Evolutionary conservation across 345 rosid species (phyloP).

Genomic region (Isatis tinctoria): DNA sequence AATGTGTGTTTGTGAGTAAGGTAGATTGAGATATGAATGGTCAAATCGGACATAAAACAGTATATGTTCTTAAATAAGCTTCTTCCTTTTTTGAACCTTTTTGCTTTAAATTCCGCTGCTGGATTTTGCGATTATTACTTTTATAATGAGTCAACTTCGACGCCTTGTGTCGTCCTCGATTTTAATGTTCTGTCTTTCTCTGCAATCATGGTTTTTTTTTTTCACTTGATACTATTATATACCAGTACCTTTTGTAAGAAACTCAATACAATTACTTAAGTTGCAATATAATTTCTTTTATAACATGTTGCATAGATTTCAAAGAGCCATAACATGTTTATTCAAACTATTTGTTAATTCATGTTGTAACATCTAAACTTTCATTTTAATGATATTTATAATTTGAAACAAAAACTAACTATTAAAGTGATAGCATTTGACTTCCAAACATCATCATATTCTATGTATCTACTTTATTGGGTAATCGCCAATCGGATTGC

Average conservation of each 20-base stretch:
- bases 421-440: too few relatives aligned
- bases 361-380: too few relatives aligned
- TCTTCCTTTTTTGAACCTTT: neutral
- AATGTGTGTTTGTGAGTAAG: constrained; percentile 3
- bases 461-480: neutral
- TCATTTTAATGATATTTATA: too few relatives aligned
- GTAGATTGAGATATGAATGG: constrained; percentile 25
- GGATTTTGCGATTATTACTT: neutral
- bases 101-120: constrained; percentile 3
- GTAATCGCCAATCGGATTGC: neutral
- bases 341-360: neutral
- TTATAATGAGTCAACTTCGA: constrained; percentile 22
- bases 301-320: neutral
- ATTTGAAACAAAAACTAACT: too few relatives aligned
- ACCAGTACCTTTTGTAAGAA: neutral
- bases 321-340: neutral
- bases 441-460: neutral
- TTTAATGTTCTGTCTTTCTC: constrained; percentile 24
- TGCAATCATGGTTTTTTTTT: neutral
- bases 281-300: neutral
- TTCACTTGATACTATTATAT: neutral
- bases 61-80: constrained; percentile 11
- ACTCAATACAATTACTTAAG: neutral
- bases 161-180: constrained; percentile 19
- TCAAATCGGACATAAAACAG: constrained; percentile 26